phyloP scores from a whole-genome alignment of 108 stramenopile genomes.

The Thalassiosira profunda region DNA sequence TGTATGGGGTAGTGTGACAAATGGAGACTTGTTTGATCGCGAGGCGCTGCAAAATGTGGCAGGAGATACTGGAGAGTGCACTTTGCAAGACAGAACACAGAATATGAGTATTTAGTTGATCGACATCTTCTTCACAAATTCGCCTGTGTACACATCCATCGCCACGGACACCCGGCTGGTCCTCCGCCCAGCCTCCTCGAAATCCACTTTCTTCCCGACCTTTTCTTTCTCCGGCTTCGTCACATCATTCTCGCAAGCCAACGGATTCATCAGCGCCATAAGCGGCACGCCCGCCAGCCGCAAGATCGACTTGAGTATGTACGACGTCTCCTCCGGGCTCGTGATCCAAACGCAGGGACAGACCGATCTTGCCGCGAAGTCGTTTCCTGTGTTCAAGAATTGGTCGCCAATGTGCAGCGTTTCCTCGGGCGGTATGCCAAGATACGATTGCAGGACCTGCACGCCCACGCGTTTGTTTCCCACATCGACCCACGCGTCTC shows the following conservation, averaged over 20 bases:
- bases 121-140: too few species aligned
- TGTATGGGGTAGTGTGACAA: too few species aligned
- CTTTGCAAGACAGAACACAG: too few species aligned
- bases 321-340: constrained; percentile 90
- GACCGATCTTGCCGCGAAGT: constrained; percentile 85
- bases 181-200: constrained; percentile 76
- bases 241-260: constrained; percentile 9
- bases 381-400: constrained; percentile 94
- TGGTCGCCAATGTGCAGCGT: constrained; percentile 95
- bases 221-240: constrained; percentile 14
- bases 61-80: too few species aligned
- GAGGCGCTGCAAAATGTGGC: too few species aligned
- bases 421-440: constrained; percentile 70
- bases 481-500: constrained; percentile 94
- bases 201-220: constrained; percentile 51
- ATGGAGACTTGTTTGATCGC: too few species aligned
- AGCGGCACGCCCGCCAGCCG: constrained; percentile 71
- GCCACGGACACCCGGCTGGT: constrained; percentile 52
- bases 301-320: constrained; percentile 87
- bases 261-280: constrained; percentile 30
- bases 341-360: constrained; percentile 96
- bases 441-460: constrained; percentile 74
- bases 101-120: too few species aligned
- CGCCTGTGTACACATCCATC: constrained; percentile 94
- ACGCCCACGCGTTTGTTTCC: constrained; percentile 96